A percentile compares a stretch with the other conserved stretches of the same genome.
Conservation (phyloP, 768 basidiomycete species). For the Mycena crocata region DNA sequence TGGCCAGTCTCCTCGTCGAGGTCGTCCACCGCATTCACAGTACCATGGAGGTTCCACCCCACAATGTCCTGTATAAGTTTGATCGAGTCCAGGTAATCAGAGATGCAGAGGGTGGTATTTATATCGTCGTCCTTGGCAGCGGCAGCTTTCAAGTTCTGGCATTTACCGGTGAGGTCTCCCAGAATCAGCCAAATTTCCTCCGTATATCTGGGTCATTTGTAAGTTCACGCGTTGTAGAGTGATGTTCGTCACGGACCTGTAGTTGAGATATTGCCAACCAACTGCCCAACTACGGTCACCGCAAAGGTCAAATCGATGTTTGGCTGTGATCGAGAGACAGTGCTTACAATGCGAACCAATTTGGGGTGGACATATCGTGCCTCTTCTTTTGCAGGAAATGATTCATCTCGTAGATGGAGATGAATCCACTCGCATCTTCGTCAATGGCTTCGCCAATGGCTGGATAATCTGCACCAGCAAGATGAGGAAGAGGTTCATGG, state of each 20-base stretch:
- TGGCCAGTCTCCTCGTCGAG: constrained; percentile 10
- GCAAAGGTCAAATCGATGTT: neutral
- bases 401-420: constrained; percentile 35
- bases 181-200: neutral
- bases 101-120: neutral
- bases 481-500: neutral
- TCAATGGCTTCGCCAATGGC: constrained; percentile 36
- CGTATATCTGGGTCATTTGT: constrained; percentile 3
- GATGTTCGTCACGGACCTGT: neutral
- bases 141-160: constrained; percentile 18
- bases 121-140: neutral
- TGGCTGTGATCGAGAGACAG: neutral
- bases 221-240: neutral
- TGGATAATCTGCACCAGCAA: constrained; percentile 24
- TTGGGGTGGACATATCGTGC: constrained; percentile 1
- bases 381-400: constrained; percentile 28
- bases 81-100: constrained; percentile 13
- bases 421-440: constrained; percentile 36
- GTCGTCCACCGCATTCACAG: constrained; percentile 11
- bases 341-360: constrained; percentile 25
- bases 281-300: constrained; percentile 29
- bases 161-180: neutral
- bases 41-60: neutral
- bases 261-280: constrained; percentile 14
- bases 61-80: constrained; percentile 5